These are phyloP conservation scores for Trypanosoma caninum DNA, from an alignment of 208 protist genomes.

Conservation along the genomic window DNA sequence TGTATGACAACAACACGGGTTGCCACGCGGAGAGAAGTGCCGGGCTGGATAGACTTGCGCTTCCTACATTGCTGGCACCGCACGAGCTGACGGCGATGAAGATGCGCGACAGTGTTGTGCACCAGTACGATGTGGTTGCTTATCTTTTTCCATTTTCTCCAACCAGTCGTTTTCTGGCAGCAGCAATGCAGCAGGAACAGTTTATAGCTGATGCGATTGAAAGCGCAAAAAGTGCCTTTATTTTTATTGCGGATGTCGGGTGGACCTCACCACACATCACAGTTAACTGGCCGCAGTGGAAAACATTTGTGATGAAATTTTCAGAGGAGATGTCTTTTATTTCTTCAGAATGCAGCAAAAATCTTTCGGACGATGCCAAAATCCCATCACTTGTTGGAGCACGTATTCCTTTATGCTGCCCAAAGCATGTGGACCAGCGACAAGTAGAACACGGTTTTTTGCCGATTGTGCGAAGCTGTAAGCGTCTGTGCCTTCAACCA, in stretches of 20 bases:
- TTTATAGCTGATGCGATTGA: conserved; percentile 54
- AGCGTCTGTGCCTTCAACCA: conserved; percentile 48
- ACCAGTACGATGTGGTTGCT: conserved; percentile 64
- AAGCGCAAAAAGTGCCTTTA: conserved; percentile 48
- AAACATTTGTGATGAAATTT: conserved; percentile 61
- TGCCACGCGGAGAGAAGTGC: not conserved
- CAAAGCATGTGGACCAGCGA: conserved; percentile 61
- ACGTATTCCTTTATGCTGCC: conserved; percentile 74
- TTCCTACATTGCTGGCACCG: conserved; percentile 56
- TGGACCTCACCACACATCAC: conserved; percentile 57
- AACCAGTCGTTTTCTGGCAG: conserved; percentile 26
- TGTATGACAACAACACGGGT: not conserved
- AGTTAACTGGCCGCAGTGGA: conserved; percentile 66
- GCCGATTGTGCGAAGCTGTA: conserved; percentile 43
- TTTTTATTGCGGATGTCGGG: conserved; percentile 69
- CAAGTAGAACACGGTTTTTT: conserved; percentile 59
- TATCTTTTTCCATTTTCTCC: conserved; percentile 53
- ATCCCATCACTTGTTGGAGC: conserved; percentile 64
- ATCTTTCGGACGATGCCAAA: conserved; percentile 12
- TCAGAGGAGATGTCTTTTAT: conserved; percentile 43
- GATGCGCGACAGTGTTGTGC: conserved; percentile 40
- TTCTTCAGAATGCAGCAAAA: conserved; percentile 21
- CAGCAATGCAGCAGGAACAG: conserved; percentile 32
- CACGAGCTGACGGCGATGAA: conserved; percentile 78
- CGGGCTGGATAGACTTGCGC: conserved; percentile 8